Evolutionary conservation across 2,329 filamentous ascomycete species (phyloP), one percentile per base, ranked within the genome.

Genomic region (Teratosphaeria destructans): DNA sequence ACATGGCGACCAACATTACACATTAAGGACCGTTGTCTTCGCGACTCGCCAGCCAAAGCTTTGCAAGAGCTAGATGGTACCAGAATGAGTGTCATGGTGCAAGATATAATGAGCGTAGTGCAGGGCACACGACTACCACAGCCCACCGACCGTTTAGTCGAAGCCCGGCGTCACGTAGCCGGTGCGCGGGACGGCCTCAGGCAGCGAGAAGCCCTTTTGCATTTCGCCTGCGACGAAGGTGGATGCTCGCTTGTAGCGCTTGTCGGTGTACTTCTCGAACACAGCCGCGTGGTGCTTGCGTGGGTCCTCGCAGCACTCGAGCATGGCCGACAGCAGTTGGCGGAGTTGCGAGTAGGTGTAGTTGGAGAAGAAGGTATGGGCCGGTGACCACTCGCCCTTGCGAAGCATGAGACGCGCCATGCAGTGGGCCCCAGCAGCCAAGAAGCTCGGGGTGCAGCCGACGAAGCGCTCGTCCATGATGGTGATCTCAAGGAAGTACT

Each of bases 381-480:
- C 83, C 63, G 85, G 84, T 61, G 87, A 68, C 94, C 94, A 99
- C 64, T 87, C 85, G 64, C 94, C 94, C 79, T 96, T 96, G 72
- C 85, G 85, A 61, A 99, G 78, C 80, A 99, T 89, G 70, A 93
- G 75, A 61, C 93, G 87, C 49, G 94, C 89, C 56, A 99, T 79
- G 72, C 92, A 97, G 74, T 99, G 94, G 27, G 94, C 89, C 32
- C 89, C 93, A 19, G 94, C 94, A 59, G 94, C 89, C 57, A 93
- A 78, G 72, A 90, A 97, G 80, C 92, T 96, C 2, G 93, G 89
- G 35, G 90, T 88, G 67, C 88, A 90, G 29, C 89, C 90, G 39
- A 99, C 90, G 70, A 99, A 97, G 23, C 93, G 88, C 79, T 97
- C 92, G 71, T 99, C 94, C 91, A 97, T 96, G 73, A 97, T 86